Base-by-base conservation (phyloP, 192 early-diverging fungal genomes). In the Geranomyces variabilis region DNA sequence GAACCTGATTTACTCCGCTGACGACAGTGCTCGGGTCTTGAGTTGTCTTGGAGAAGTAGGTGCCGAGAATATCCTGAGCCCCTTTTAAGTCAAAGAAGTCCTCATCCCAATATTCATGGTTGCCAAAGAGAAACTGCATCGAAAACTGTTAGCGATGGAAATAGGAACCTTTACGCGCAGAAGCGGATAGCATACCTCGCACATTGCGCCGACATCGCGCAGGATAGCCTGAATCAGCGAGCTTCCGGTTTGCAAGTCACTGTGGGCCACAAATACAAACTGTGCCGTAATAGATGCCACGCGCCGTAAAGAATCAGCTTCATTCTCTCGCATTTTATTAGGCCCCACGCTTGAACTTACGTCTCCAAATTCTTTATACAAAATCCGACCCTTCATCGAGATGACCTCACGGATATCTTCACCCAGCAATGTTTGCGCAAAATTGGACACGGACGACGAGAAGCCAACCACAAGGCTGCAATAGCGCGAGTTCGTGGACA, bases 191-290 rank as follows among this genome's bases (percentile, higher is more conserved):
- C 19, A 13, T 73, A 86, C 86, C 79, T 88, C 85, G 66, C 81
- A 86, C 74, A 88, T 75, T 0, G 68, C 75, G 14, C 75, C 77
- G 17, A 88, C 77, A 81, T 88, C 87, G n/a, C 76, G 46, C 34
- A 88, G 66, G 34, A 87, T 82, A 2, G 80, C 73, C 48, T 88
- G 85, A 19, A 88, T 75, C 6, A 84, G 65, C 1, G 70, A 45
- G 61, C 74, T 80, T 21, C 77, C 78, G 13, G 76, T 75, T 48
- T 77, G 77, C 14, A 88, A 66, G 36, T 85, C 81, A 34, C 79
- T 80, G 63, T 88, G 85, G 0, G 77, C 83, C 17, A 88, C 78
- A 65, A 88, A 84, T 8, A 88, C 71, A 70, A 87, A 88, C 86
- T 88, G 31, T 61, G 59, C 33, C 59, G 2, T 51, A 73, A 48